phyloP scores from a whole-genome alignment of 1,139 yeast genomes.

The Suhomyces coccinellae region DNA sequence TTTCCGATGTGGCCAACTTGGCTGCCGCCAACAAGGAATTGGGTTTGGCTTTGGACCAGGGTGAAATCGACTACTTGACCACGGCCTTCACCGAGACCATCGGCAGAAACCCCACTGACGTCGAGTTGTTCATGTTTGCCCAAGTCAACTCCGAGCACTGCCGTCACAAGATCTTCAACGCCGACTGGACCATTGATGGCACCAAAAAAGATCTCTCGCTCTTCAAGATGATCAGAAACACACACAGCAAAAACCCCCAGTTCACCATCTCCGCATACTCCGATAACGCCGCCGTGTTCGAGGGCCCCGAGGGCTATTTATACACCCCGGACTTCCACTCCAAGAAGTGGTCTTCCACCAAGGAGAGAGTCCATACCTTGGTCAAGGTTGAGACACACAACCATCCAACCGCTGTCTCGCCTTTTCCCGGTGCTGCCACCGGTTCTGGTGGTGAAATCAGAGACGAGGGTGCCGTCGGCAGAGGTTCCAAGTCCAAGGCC shows the following conservation, averaged over 20 bases:
- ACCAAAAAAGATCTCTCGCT: constrained; percentile 69
- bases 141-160: constrained; percentile 99
- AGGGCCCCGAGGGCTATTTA: constrained; percentile 74
- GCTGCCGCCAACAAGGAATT: constrained; percentile 75
- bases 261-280: constrained; percentile 92
- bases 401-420: constrained; percentile 99
- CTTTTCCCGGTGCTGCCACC: constrained; percentile 99
- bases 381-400: constrained; percentile 98
- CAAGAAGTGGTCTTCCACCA: constrained; percentile 69
- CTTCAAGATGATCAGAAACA: constrained; percentile 94
- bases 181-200: constrained; percentile 97
- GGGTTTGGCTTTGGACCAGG: constrained; percentile 90
- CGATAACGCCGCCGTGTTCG: constrained; percentile 97
- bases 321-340: constrained; percentile 76
- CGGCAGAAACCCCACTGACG: constrained; percentile 95
- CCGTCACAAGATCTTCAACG: constrained; percentile 98
- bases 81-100: constrained; percentile 73
- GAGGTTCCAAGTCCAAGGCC: constrained; percentile 96
- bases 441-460: constrained; percentile 99
- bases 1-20: constrained; percentile 61
- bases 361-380: constrained; percentile 83
- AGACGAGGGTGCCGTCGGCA: constrained; percentile 99
- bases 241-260: constrained; percentile 78
- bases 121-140: constrained; percentile 97
- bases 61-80: constrained; percentile 86